These are phyloP conservation scores for Cicer pinnatifidum DNA, from an alignment of 306 rosid genomes.

Conservation along the genomic window DNA sequence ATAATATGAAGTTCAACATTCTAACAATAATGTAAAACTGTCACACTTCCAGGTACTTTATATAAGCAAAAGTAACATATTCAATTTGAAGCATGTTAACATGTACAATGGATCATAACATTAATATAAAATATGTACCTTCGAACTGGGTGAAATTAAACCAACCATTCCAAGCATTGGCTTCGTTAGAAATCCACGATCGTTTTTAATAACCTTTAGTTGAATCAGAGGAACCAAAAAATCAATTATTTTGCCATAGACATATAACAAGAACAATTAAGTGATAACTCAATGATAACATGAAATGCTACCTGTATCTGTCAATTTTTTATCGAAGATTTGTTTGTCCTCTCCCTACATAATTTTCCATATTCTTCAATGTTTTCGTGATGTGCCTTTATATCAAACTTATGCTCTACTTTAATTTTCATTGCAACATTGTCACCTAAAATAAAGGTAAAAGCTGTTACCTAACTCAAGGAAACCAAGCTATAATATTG, in stretches of 20 bases:
- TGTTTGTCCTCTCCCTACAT: conserved; percentile 95
- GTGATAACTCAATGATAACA: too few relatives aligned
- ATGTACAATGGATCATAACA: conserved; percentile 2
- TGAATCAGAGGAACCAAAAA: too few relatives aligned
- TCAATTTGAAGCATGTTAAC: conserved; percentile 27
- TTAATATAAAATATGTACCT: conserved; percentile 58
- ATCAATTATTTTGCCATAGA: too few relatives aligned
- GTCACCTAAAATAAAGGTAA: conserved; percentile 58
- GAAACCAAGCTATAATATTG: conserved; percentile 7
- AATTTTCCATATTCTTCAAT: conserved; percentile 85
- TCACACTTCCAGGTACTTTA: conserved; percentile 19
- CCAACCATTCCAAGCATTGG: conserved; percentile 99
- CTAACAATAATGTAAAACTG: conserved; percentile 7
- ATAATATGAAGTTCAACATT: not conserved
- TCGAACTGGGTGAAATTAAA: conserved; percentile 75
- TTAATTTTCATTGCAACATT: conserved; percentile 87
- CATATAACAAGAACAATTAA: too few relatives aligned
- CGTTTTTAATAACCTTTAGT: conserved; percentile 83
- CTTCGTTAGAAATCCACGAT: conserved; percentile 91
- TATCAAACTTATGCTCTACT: conserved; percentile 94
- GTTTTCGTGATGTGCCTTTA: conserved; percentile 93
- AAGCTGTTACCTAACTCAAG: conserved; percentile 25
- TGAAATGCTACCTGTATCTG: too few relatives aligned
- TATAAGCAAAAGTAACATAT: conserved; percentile 18
- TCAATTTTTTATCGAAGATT: conserved; percentile 44